Conservation (phyloP, 2,329 filamentous ascomycete genomes). For the Colletotrichum tofieldiae region DNA sequence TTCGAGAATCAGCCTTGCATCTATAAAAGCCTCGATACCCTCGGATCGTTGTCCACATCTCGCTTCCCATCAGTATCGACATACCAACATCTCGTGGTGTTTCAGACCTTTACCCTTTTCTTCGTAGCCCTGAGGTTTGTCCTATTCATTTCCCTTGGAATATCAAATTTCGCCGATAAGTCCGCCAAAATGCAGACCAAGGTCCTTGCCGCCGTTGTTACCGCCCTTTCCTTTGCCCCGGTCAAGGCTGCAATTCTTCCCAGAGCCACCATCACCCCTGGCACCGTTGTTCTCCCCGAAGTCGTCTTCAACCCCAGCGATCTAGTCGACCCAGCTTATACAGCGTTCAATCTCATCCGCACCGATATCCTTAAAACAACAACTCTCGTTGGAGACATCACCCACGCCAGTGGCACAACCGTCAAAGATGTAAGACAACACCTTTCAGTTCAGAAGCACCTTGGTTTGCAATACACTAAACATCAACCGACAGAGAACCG, state of each 20-base stretch:
- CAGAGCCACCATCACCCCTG: conserved; percentile 9
- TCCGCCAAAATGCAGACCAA: background rate
- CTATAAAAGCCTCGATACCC: background rate
- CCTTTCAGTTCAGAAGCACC: background rate
- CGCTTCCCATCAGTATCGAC: background rate
- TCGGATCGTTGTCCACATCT: background rate
- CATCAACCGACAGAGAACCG: conserved; percentile 3
- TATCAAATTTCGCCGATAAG: background rate
- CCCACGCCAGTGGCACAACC: background rate
- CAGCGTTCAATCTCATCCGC: background rate
- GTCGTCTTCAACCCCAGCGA: conserved; percentile 17
- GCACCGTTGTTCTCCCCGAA: conserved; percentile 16
- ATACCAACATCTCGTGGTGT: background rate
- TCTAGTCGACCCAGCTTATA: background rate
- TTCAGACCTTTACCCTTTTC: background rate
- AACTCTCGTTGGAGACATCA: background rate
- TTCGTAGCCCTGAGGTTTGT: background rate
- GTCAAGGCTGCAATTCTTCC: conserved; percentile 12
- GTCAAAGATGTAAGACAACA: conserved; percentile 5
- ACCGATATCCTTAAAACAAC: background rate
- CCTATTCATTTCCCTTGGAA: too few species aligned
- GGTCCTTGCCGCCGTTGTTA: background rate
- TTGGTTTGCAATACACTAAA: background rate
- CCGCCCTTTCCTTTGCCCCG: background rate
- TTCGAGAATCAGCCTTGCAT: background rate